A percentile compares a stretch with the other conserved stretches of the same genome.
Evolutionary conservation across 78 protist genomes (phyloP).

Genomic region (Diacronema lutheri): DNA sequence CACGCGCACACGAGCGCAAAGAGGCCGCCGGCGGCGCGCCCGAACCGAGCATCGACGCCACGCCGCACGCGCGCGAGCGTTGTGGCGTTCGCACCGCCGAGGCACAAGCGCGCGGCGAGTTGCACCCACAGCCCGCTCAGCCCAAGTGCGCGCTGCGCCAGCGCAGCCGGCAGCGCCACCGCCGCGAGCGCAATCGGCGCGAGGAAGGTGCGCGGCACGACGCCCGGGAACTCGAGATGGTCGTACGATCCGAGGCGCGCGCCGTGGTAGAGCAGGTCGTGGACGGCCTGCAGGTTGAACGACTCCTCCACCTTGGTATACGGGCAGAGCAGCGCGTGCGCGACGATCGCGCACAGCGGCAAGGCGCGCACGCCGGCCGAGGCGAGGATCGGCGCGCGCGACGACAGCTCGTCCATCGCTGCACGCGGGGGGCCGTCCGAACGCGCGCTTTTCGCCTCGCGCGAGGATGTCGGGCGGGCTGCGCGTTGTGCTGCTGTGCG

Average conservation of each 20-base stretch:
- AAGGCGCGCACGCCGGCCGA: no score
- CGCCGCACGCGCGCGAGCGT: background rate
- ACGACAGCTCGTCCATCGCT: no score
- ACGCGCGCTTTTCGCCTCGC: no score
- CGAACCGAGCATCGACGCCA: background rate
- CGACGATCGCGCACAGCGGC: background rate
- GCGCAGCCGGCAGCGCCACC: background rate
- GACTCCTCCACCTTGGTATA: conserved; percentile 90
- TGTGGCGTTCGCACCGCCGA: background rate
- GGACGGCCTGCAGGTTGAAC: conserved; percentile 88
- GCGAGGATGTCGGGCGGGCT: no score
- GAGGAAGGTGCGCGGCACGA: conserved; percentile 87
- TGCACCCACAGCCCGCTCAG: background rate
- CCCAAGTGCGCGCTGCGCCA: background rate
- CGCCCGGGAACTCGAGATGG: conserved; percentile 85
- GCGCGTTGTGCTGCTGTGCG: no score
- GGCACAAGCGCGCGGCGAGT: background rate
- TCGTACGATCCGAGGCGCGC: conserved; percentile 52
- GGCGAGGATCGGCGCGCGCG: no score
- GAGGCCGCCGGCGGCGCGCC: background rate
- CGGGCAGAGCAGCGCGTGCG: conserved; percentile 19
- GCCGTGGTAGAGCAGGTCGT: conserved; percentile 72
- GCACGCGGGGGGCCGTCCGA: no score
- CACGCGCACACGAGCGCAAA: conserved; percentile 32
- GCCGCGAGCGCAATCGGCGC: conserved; percentile 44